These are phyloP conservation scores for Tricholomella constricta DNA, from an alignment of 768 basidiomycete species.

Conservation along the genomic window DNA sequence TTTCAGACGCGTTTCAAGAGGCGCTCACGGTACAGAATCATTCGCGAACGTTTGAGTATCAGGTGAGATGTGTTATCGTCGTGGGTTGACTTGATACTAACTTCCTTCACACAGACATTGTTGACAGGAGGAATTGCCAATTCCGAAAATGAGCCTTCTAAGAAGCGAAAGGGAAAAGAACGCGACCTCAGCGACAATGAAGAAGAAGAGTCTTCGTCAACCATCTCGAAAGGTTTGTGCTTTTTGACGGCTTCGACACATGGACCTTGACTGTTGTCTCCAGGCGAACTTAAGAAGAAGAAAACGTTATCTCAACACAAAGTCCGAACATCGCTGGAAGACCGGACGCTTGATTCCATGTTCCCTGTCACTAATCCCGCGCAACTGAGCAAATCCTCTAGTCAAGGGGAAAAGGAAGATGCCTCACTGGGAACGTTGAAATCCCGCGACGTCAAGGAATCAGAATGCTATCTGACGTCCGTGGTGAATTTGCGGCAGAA, in stretches of 20 bases:
- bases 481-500: constrained; percentile 64
- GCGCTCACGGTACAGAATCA: constrained; percentile 63
- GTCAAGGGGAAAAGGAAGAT: constrained; percentile 21
- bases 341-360: constrained; percentile 95
- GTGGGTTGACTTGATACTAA: not conserved
- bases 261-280: not conserved
- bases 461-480: constrained; percentile 75
- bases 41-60: constrained; percentile 73
- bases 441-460: constrained; percentile 66
- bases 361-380: constrained; percentile 68
- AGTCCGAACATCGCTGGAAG: constrained; percentile 84
- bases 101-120: constrained; percentile 47
- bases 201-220: constrained; percentile 27
- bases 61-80: constrained; percentile 40
- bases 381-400: constrained; percentile 32
- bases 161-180: constrained; percentile 45
- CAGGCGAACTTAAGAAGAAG: constrained; percentile 33
- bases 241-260: not conserved
- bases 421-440: constrained; percentile 26
- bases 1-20: constrained; percentile 73
- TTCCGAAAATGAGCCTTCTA: constrained; percentile 25
- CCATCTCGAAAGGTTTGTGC: constrained; percentile 25
- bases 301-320: constrained; percentile 82
- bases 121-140: constrained; percentile 54
- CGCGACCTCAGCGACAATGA: constrained; percentile 26